These are phyloP conservation scores for grape (Vitis vinifera) DNA, from an alignment of 164 flowering plant species.

Conservation along the genomic window ASM3070453v1 NC_081819.1:20834001-20834500, in stretches of 20 bases:
- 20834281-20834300: conserved; percentile 56
- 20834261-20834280: conserved; percentile 71
- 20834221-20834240: conserved; percentile 42
- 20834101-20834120: conserved; percentile 23
- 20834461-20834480: conserved; percentile 51
- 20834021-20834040: conserved; percentile 20
- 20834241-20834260: conserved; percentile 58
- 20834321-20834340: conserved; percentile 48
- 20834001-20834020: conserved; percentile 24
- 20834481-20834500: conserved; percentile 33
- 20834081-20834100: conserved; percentile 42
- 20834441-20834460: conserved; percentile 28
- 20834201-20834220: conserved; percentile 56
- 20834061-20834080: conserved; percentile 42
- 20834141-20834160: conserved; percentile 42
- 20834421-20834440: conserved; percentile 39
- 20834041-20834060: conserved; percentile 40
- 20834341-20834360: conserved; percentile 36
- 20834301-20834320: conserved; percentile 48
- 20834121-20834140: conserved; percentile 49
- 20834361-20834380: no score
- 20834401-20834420: conserved; percentile 39
- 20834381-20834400: not conserved
- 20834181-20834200: conserved; percentile 71
- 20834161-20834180: conserved; percentile 35